Percentiles rank a stretch among this genome's conserved stretches.
Conservation (phyloP, 2,329 filamentous ascomycete species). For the Colletotrichum phormii region DNA sequence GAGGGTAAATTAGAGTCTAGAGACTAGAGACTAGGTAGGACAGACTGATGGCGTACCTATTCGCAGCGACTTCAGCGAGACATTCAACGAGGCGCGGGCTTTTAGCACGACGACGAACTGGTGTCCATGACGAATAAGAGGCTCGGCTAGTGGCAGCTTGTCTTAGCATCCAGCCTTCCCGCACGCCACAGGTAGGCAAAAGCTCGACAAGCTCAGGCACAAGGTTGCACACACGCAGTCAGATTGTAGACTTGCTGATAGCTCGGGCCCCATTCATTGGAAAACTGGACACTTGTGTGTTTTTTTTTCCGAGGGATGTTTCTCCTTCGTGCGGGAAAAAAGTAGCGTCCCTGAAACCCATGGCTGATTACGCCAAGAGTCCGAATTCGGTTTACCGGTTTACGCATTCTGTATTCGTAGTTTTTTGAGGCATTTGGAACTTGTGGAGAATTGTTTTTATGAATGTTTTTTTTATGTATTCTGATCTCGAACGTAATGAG, state of each 20-base stretch:
- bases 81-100: constrained; percentile 1
- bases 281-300: background rate
- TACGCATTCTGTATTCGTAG: background rate
- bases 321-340: background rate
- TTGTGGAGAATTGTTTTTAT: background rate
- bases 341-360: background rate
- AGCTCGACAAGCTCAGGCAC: background rate
- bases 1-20: background rate
- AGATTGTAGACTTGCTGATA: background rate
- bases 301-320: background rate
- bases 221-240: background rate
- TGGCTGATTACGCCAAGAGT: constrained; percentile 5
- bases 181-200: constrained; percentile 1
- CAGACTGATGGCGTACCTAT: background rate
- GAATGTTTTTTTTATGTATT: constrained; percentile 8
- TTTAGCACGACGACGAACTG: background rate
- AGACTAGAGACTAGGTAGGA: background rate
- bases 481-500: background rate
- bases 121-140: constrained; percentile 19
- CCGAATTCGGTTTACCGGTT: background rate
- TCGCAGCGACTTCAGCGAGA: background rate
- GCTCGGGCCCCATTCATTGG: background rate
- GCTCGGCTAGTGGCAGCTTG: constrained; percentile 3
- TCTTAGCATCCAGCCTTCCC: constrained; percentile 20
- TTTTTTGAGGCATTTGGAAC: background rate